phyloP scores from a whole-genome alignment of 306 rosid species.

The Myrica gale region DNA sequence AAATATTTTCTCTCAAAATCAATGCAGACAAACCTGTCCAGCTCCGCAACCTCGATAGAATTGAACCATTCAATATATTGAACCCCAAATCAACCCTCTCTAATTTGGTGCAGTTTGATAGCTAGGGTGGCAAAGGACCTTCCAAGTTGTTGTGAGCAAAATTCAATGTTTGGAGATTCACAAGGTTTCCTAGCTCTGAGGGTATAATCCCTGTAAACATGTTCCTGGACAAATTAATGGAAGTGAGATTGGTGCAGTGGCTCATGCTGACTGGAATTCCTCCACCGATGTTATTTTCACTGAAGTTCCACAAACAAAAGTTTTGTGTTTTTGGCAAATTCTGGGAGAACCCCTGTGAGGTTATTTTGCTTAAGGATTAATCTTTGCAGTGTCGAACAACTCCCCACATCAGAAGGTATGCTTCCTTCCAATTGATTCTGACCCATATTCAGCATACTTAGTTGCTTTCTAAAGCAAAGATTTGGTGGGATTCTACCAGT shows the following conservation, averaged over 20 bases:
- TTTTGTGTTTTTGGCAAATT: conserved; percentile 34
- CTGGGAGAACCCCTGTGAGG: conserved; percentile 63
- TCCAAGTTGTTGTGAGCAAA: conserved; percentile 59
- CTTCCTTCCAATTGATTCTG: conserved; percentile 60
- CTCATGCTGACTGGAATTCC: conserved; percentile 64
- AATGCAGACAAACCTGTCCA: conserved; percentile 52
- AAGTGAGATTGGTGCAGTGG: conserved; percentile 50
- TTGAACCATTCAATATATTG: conserved; percentile 64
- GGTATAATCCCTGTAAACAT: conserved; percentile 55
- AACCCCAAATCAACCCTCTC: conserved; percentile 58
- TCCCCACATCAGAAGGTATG: conserved; percentile 64
- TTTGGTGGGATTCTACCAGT: conserved; percentile 64
- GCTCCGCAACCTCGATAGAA: conserved; percentile 54
- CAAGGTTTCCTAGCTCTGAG: conserved; percentile 58
- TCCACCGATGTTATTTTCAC: conserved; percentile 54
- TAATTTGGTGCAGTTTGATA: conserved; percentile 57
- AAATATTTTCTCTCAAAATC: conserved; percentile 58
- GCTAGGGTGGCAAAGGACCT: conserved; percentile 65
- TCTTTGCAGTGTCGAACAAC: conserved; percentile 64
- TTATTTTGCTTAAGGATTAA: conserved; percentile 49
- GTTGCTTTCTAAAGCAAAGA: conserved; percentile 64
- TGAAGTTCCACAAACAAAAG: conserved; percentile 51
- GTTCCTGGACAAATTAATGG: conserved; percentile 51
- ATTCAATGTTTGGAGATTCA: conserved; percentile 43
- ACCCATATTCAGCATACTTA: conserved; percentile 48